Conservation (phyloP, 1,139 yeast genomes). For the Chernovozyma aurita region DNA sequence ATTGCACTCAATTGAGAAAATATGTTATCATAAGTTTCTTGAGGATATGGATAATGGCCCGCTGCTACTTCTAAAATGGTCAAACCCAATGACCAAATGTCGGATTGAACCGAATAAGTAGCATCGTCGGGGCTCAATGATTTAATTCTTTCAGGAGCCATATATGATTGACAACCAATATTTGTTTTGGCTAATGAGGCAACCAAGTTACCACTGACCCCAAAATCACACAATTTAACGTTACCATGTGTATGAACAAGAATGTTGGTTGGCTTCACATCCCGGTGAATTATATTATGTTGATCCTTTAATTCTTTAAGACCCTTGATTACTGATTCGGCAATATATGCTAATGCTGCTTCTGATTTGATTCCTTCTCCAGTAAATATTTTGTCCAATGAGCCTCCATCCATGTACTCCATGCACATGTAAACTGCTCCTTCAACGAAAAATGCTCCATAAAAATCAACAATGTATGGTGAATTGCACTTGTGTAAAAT, state of each 20-base stretch:
- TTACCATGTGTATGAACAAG: slow-evolving; percentile 77
- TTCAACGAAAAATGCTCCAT: slow-evolving; percentile 95
- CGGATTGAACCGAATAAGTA: slow-evolving; percentile 91
- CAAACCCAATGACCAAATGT: slow-evolving; percentile 92
- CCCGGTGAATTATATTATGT: slow-evolving; percentile 93
- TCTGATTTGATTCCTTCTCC: slow-evolving; percentile 76
- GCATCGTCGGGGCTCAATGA: slow-evolving; percentile 53
- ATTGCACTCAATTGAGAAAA: slow-evolving; percentile 93
- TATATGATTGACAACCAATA: slow-evolving; percentile 96
- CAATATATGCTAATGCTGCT: slow-evolving; percentile 68
- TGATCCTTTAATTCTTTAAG: slow-evolving; percentile 76
- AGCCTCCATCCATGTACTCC: slow-evolving; percentile 98
- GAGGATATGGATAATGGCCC: slow-evolving; percentile 93
- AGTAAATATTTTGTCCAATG: slow-evolving; percentile 80
- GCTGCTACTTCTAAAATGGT: slow-evolving; percentile 84
- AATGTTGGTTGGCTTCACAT: slow-evolving; percentile 95
- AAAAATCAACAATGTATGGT: slow-evolving; percentile 89
- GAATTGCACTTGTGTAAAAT: slow-evolving; percentile 86
- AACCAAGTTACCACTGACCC: slow-evolving; percentile 92
- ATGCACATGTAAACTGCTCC: slow-evolving; percentile 98
- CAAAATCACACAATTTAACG: slow-evolving; percentile 92
- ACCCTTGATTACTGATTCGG: slow-evolving; percentile 80
- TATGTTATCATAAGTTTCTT: slow-evolving; percentile 85
- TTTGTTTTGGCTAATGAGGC: slow-evolving; percentile 95
- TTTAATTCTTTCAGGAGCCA: slow-evolving; percentile 98